Conservation (phyloP, 169 alveolate genomes). For the Plasmodium fragile region DNA sequence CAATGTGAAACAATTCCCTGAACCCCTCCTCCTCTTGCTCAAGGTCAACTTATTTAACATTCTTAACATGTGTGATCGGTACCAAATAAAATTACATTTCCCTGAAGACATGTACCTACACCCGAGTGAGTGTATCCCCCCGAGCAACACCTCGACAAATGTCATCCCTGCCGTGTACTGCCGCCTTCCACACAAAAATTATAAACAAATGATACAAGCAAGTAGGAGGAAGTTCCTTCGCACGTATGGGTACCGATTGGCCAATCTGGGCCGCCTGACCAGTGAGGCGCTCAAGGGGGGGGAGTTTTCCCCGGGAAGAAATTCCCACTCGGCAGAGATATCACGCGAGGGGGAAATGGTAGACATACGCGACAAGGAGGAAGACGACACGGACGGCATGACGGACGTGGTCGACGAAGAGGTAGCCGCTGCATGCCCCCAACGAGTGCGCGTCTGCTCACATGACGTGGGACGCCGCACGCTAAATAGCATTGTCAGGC, state of each 20-base stretch:
- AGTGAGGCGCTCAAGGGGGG: not conserved
- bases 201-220: not conserved
- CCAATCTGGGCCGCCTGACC: not conserved
- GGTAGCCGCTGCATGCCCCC: not conserved
- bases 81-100: conserved; percentile 22
- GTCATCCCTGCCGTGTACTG: not conserved
- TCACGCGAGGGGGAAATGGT: not conserved
- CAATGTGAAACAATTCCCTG: not conserved
- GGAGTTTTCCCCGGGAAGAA: not conserved
- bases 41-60: conserved; percentile 30
- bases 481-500: not conserved
- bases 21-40: conserved; percentile 10
- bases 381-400: not conserved
- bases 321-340: not conserved
- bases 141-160: not conserved
- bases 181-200: conserved; percentile 20
- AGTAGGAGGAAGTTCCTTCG: conserved; percentile 18
- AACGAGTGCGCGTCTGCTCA: not conserved
- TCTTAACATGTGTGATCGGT: not conserved
- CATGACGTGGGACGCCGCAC: conserved; percentile 18
- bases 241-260: conserved; percentile 9
- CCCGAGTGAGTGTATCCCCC: not conserved
- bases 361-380: too few species aligned
- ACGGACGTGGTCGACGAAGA: not conserved
- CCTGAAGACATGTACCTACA: conserved; percentile 13